Percentiles rank a stretch among this genome's conserved stretches.
These are phyloP conservation scores for Nigrospora sphaerica DNA, from an alignment of 2,329 filamentous ascomycete species.

Conservation along the genomic window DNA sequence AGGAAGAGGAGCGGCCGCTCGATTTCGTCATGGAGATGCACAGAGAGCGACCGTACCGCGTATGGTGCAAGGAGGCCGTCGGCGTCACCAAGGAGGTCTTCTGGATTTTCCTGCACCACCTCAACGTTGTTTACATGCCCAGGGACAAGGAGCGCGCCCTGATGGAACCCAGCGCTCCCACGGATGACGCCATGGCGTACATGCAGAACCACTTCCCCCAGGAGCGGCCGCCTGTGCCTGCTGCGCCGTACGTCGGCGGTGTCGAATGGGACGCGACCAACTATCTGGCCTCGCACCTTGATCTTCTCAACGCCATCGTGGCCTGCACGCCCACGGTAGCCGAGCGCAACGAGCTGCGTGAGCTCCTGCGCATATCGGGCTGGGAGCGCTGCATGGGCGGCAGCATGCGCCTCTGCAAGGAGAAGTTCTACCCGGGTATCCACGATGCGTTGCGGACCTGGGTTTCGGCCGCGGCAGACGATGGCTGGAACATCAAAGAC, in stretches of 20 bases:
- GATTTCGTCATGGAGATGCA: constrained; percentile 88
- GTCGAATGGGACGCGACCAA: constrained; percentile 99
- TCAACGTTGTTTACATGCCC: constrained; percentile 75
- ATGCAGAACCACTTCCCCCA: constrained; percentile 72
- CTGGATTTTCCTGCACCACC: constrained; percentile 95
- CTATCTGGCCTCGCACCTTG: constrained; percentile 86
- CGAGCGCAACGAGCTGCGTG: constrained; percentile 73
- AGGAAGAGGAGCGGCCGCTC: constrained; percentile 69
- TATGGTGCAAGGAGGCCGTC: constrained; percentile 89
- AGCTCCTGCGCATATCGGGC: constrained; percentile 71
- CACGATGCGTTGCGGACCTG: constrained; percentile 85
- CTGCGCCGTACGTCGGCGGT: constrained; percentile 91
- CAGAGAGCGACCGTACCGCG: constrained; percentile 76
- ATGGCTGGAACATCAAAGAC: constrained; percentile 78
- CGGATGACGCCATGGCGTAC: constrained; percentile 44
- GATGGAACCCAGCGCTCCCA: constrained; percentile 14
- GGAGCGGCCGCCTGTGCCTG: constrained; percentile 82
- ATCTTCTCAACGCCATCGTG: constrained; percentile 85
- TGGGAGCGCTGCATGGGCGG: constrained; percentile 87
- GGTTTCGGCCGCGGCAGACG: constrained; percentile 79
- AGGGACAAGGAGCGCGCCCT: constrained; percentile 28
- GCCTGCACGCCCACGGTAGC: constrained; percentile 65
- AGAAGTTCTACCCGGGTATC: constrained; percentile 92
- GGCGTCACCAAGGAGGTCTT: constrained; percentile 97
- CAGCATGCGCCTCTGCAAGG: constrained; percentile 84